These are phyloP conservation scores for Hemileccinum impolitum DNA, from an alignment of 768 basidiomycete genomes.

Conservation along the genomic window DNA sequence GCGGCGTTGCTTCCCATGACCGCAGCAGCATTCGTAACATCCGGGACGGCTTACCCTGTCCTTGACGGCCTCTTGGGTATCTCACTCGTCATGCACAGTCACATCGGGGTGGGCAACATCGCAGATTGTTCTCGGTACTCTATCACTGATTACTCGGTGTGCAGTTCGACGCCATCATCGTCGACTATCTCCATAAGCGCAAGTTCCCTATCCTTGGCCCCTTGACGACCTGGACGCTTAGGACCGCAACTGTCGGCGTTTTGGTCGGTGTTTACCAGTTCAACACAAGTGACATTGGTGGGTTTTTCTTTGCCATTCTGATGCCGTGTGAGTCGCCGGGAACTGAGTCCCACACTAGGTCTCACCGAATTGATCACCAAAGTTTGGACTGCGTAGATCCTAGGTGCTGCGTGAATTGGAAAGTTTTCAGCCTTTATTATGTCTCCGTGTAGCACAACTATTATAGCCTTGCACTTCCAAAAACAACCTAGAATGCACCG, in stretches of 20 bases:
- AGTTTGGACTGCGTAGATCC: constrained; percentile 71
- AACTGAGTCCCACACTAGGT: constrained; percentile 43
- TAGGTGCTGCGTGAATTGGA: background rate
- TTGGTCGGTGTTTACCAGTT: constrained; percentile 94
- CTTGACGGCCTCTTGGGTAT: constrained; percentile 88
- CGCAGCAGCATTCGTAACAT: constrained; percentile 79
- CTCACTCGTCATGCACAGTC: constrained; percentile 88
- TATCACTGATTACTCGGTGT: background rate
- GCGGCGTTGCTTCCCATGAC: constrained; percentile 88
- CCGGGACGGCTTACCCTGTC: constrained; percentile 72
- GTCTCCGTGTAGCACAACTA: background rate
- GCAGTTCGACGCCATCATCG: constrained; percentile 72
- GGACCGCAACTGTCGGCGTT: constrained; percentile 73
- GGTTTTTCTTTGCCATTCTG: constrained; percentile 28
- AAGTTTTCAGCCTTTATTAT: background rate
- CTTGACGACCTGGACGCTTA: constrained; percentile 68
- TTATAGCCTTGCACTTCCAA: background rate
- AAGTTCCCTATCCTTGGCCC: constrained; percentile 87
- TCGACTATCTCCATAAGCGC: constrained; percentile 90
- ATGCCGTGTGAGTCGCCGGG: background rate
- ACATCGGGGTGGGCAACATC: constrained; percentile 71
- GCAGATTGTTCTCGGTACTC: background rate
- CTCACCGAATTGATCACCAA: constrained; percentile 81
- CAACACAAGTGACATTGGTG: constrained; percentile 98
- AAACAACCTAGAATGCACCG: too few relatives aligned